Conservation (phyloP, 768 basidiomycete species). For the Xanthoconium purpureum region DNA sequence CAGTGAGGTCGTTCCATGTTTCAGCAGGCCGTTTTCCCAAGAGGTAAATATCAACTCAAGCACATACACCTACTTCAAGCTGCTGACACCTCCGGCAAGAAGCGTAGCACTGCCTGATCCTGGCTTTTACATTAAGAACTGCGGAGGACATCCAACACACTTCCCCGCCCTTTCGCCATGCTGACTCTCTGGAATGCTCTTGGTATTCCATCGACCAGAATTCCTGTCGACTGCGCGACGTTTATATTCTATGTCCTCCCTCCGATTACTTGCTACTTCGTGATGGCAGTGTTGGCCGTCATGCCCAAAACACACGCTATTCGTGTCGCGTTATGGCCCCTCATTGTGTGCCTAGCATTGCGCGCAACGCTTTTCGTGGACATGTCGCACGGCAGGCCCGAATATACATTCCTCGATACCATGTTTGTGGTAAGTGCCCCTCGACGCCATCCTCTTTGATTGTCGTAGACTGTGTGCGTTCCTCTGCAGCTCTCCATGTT, state of each 20-base stretch:
- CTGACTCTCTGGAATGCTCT: background rate
- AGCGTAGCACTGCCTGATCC: background rate
- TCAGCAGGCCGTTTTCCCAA: too few species aligned
- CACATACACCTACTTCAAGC: too few species aligned
- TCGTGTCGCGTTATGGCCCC: slow-evolving; percentile 1
- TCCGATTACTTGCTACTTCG: background rate
- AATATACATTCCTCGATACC: background rate
- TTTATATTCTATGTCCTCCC: background rate
- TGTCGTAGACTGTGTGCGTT: background rate
- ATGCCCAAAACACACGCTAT: background rate
- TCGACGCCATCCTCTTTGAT: too few species aligned
- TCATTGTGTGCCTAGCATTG: background rate
- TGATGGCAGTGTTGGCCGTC: background rate
- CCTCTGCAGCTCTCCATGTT: background rate
- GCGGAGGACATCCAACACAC: background rate
- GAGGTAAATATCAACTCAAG: too few species aligned
- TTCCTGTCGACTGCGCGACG: background rate
- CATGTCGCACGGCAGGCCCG: background rate
- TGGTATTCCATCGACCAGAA: background rate
- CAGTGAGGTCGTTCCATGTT: too few species aligned
- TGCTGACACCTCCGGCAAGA: too few species aligned
- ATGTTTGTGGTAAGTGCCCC: background rate
- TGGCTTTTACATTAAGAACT: background rate
- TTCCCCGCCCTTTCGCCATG: background rate
- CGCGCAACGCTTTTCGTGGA: background rate